Evolutionary conservation across 352 stramenopile genomes (phyloP), one percentile per base, ranked within the genome.

Genomic region (Pythium apleroticum): DNA sequence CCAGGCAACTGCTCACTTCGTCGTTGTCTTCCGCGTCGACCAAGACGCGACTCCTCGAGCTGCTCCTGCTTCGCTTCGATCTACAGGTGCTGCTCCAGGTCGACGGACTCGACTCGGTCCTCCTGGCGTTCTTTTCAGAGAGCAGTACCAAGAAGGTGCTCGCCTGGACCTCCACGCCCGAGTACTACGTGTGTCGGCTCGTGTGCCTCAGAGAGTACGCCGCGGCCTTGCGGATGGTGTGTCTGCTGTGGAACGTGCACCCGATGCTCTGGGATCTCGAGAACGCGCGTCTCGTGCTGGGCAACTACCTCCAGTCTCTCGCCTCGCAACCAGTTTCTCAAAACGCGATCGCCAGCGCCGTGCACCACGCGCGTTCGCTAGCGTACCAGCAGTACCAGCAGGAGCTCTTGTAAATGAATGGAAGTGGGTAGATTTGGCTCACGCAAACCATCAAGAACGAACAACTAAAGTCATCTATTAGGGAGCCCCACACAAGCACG

Each of bases 201-300:
- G 78, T 91, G 48, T 50, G 53, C 12, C 58, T 77, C 28, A 60
- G 65, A 0, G 74, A 91, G 39, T 78, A 73, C 39, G 81, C 82
- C 28, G 71, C 68, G 22, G 84, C 82, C 4, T 72, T 68, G 1
- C 79, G 84, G 20, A 45, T 93, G 7, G 74, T 74, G 0, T 89
- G 82, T 46, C 77, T 76, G 17, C 48, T 90, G 9, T 82, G 78
- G 61, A 74, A 78, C 37, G 69, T 78, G 8, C 80, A 90, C 39
- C 79, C 77, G 10, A 66, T 93, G 65, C 72, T 93, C 3, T 91
- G 82, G 79, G 82, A 91, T 57, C 35, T 81, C 8, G 80, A 89
- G 64, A 90, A 78, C 45, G 80, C 81, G 45, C 81, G 76, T 14
- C 68, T 91, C 14, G 45, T 84, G 64, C 68, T 93, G 10, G 69